Evolutionary conservation across 1,284 basidiomycete species (phyloP).

Genomic region (Leccinum glutinopallens): DNA sequence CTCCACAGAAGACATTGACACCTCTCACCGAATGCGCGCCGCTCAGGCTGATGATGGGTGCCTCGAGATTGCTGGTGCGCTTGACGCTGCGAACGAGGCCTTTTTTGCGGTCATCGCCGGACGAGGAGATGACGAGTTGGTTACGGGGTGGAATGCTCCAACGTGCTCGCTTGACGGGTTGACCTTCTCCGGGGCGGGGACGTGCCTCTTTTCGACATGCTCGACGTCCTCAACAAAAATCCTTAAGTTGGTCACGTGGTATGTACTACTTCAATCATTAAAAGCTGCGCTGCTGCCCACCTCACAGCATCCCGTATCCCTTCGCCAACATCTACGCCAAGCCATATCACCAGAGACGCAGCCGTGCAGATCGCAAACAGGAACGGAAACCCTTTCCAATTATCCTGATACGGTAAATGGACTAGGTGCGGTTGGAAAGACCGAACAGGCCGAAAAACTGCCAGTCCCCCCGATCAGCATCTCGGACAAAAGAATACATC

Average conservation of each 20-base stretch:
- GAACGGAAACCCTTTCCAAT: slow-evolving; percentile 82
- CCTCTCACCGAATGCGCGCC: slow-evolving; percentile 70
- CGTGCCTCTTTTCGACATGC: slow-evolving; percentile 68
- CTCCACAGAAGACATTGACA: slow-evolving; percentile 1
- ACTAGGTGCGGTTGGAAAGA: slow-evolving; percentile 79
- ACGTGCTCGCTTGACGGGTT: slow-evolving; percentile 66
- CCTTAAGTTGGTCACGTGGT: slow-evolving; percentile 9
- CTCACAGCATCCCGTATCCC: slow-evolving; percentile 53
- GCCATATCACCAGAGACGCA: slow-evolving; percentile 48
- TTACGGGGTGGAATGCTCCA: slow-evolving; percentile 60
- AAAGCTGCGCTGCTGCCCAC: slow-evolving; percentile 52
- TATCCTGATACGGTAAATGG: slow-evolving; percentile 73
- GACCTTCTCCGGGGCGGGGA: slow-evolving; percentile 55
- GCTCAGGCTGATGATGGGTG: slow-evolving; percentile 77
- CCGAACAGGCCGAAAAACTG: slow-evolving; percentile 85
- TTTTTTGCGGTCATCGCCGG: slow-evolving; percentile 69
- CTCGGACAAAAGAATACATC: background rate
- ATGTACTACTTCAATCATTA: background rate
- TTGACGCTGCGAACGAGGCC: slow-evolving; percentile 77
- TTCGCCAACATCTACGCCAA: slow-evolving; percentile 4
- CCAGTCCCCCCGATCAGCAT: background rate
- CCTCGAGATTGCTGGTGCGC: slow-evolving; percentile 76
- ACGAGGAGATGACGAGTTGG: slow-evolving; percentile 75
- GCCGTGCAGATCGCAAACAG: slow-evolving; percentile 69
- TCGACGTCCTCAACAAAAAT: slow-evolving; percentile 13